phyloP scores from a whole-genome alignment of 805 yeast species.

The Ogataea populi-albae region DNA sequence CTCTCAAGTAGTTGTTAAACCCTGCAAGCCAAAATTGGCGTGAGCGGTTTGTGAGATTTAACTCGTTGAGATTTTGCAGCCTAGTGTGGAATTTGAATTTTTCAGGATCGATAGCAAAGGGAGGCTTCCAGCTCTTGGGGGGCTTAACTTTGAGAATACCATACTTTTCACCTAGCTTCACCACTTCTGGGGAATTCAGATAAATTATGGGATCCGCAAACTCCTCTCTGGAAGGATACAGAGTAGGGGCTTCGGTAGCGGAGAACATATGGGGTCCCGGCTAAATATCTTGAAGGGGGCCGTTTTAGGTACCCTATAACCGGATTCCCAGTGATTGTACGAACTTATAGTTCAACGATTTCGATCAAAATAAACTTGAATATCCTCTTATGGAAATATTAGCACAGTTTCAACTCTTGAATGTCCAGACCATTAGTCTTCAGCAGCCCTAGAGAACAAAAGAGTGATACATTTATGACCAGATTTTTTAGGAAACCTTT shows the following conservation, averaged over 20 bases:
- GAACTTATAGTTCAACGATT: too few relatives aligned
- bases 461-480: too few relatives aligned
- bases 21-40: constrained; percentile 61
- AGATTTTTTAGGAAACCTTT: neutral
- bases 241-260: constrained; percentile 43
- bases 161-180: constrained; percentile 41
- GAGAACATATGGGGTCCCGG: too few relatives aligned
- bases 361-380: too few relatives aligned
- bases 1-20: constrained; percentile 52
- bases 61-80: constrained; percentile 62
- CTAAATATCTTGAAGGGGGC: too few relatives aligned
- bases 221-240: constrained; percentile 43
- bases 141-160: constrained; percentile 56
- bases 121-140: constrained; percentile 52
- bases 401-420: too few relatives aligned
- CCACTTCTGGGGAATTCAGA: constrained; percentile 40
- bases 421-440: too few relatives aligned
- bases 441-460: too few relatives aligned
- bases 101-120: constrained; percentile 49
- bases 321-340: too few relatives aligned
- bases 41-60: constrained; percentile 61
- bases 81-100: constrained; percentile 66
- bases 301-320: too few relatives aligned
- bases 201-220: constrained; percentile 50
- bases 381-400: too few relatives aligned